Base-by-base conservation (phyloP, 257 asterid species). In the Salvia miltiorrhiza region DNA sequence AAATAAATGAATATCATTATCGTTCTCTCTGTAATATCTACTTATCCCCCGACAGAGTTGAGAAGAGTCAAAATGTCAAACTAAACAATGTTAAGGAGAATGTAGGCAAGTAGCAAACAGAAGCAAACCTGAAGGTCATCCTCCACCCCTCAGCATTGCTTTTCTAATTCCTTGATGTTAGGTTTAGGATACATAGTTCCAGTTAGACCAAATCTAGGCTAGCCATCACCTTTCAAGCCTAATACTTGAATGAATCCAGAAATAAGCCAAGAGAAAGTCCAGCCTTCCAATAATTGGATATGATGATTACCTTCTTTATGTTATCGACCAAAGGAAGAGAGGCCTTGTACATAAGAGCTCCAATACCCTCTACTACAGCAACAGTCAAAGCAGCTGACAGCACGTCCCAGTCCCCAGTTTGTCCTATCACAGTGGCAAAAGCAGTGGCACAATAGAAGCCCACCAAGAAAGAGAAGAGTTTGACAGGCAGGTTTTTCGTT, bases 351-450 rank as follows among this genome's bases (percentile, higher is more conserved):
- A 84, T 87, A 67, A 93, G 87, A 73, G 96, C 97, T 68, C 99
- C 99, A 40, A 90, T 86, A 32, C 90, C 97, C 82, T 93, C 99
- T 43, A 93, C 97, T n/a, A 90, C 77, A 50, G 86, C 97, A 68
- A 90, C 97, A 47, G 96, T 74, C 77, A 93, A 70, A 21, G 88
- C 99, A 41, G 99, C 96, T 52, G 99, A 90, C 63, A 93, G 79
- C 72, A 93, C 88, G 79, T 93, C 99, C 99, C 97, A 90, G 45
- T 90, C 99, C 52, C 99, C 99, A 1, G 99, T 93, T 77, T 90
- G 99, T 67, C 99, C 99, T 53, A 93, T 93, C 44, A 81, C 95
- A 28, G 99, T 93, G 49, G 98, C 93, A 53, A 90, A 87, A 35
- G 93, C 96, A 2, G 98, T 93, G 50, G 99, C 93, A 73, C 95